These are phyloP conservation scores for Penicillium digitatum DNA, from an alignment of 2,329 filamentous ascomycete genomes.

Conservation along the genomic window DNA sequence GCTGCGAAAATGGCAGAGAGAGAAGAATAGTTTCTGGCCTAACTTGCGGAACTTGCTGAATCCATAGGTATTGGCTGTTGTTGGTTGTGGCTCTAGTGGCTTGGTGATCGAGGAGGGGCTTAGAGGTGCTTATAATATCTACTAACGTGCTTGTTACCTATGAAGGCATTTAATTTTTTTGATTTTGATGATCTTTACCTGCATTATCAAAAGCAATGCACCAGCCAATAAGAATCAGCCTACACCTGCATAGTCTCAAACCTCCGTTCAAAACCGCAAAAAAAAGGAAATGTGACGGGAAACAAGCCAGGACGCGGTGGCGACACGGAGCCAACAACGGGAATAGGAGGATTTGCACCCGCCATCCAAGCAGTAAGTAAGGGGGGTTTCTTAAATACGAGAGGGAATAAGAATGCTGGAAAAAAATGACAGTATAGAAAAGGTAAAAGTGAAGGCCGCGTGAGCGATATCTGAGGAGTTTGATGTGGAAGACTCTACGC, in stretches of 20 bases:
- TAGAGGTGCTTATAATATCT: slow-evolving; percentile 9
- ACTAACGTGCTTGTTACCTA: too few relatives aligned
- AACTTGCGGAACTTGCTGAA: slow-evolving; percentile 49
- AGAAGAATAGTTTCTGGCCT: slow-evolving; percentile 62
- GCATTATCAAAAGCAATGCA: neutral
- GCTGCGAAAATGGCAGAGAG: slow-evolving; percentile 49
- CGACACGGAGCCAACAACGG: neutral
- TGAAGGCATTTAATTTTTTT: too few relatives aligned
- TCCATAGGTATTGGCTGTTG: slow-evolving; percentile 54
- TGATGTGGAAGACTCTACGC: too few relatives aligned
- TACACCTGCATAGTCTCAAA: neutral
- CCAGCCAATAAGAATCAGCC: neutral
- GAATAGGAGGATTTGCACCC: neutral
- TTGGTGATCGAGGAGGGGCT: slow-evolving; percentile 45
- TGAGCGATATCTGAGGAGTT: too few relatives aligned
- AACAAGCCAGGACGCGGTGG: neutral
- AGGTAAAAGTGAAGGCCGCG: too few relatives aligned
- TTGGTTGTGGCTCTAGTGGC: slow-evolving; percentile 50
- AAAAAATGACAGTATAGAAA: too few relatives aligned
- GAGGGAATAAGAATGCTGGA: too few relatives aligned
- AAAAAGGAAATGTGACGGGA: neutral
- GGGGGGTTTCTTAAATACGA: too few relatives aligned
- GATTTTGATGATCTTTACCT: too few relatives aligned
- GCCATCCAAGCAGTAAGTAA: neutral
- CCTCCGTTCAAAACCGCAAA: neutral